Conservation (phyloP, 2,329 filamentous ascomycete species). For the Colletotrichum sp. region DNA sequence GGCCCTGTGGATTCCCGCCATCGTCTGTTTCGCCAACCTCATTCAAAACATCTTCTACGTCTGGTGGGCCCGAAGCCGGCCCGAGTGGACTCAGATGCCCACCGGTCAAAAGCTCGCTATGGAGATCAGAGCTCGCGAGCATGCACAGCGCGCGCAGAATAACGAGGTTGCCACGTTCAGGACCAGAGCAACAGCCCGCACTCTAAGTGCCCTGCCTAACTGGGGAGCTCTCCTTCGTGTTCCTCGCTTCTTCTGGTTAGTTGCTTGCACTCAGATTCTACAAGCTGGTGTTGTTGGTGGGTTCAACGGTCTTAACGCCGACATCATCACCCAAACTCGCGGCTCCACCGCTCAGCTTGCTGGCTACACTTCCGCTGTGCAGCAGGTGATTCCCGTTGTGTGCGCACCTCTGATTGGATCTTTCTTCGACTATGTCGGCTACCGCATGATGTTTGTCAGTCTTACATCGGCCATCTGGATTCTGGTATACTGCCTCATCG, state of each 20-base stretch:
- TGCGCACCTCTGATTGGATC: slow-evolving; percentile 26
- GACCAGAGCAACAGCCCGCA: neutral
- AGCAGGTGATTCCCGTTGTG: slow-evolving; percentile 30
- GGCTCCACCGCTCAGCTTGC: slow-evolving; percentile 30
- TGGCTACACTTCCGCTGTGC: slow-evolving; percentile 29
- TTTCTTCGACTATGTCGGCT: slow-evolving; percentile 27
- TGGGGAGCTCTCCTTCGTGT: slow-evolving; percentile 16
- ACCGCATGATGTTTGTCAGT: slow-evolving; percentile 29
- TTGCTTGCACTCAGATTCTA: slow-evolving; percentile 25
- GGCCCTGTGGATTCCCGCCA: slow-evolving; percentile 29
- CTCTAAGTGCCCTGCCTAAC: neutral
- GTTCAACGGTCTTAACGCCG: slow-evolving; percentile 25
- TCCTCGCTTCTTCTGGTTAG: slow-evolving; percentile 29
- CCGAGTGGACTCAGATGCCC: slow-evolving; percentile 27
- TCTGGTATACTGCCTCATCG: slow-evolving; percentile 28
- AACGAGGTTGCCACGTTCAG: neutral
- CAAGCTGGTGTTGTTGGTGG: slow-evolving; percentile 25
- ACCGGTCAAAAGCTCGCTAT: slow-evolving; percentile 18
- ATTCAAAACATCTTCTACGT: slow-evolving; percentile 26
- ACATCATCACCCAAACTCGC: slow-evolving; percentile 25
- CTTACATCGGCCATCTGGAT: slow-evolving; percentile 28
- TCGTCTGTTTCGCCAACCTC: slow-evolving; percentile 25
- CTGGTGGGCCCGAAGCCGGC: slow-evolving; percentile 26
- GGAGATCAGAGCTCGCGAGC: neutral
- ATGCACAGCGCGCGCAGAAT: neutral